Base-by-base conservation (phyloP, 768 basidiomycete species). In the Phanerodontia chrysosporium region DNA sequence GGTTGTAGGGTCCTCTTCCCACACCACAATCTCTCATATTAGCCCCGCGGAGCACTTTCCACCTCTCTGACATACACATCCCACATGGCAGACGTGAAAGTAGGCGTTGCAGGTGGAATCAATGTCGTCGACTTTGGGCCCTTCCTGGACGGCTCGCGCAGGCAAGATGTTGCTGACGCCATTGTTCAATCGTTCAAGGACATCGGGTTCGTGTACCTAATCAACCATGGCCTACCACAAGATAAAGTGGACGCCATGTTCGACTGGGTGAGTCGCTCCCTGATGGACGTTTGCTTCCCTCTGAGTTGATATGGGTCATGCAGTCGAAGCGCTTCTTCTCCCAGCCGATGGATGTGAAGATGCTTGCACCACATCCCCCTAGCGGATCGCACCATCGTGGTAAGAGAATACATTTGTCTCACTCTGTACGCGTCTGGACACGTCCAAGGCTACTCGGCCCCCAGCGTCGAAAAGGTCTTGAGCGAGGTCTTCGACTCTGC, bases 121-220 rank as follows among this genome's bases (percentile, higher is more conserved):
- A 64, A 70, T 28, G 68, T 78, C 21, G 66, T 83, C 22, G 76
- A 82, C 64, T 78, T 82, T 57, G 66, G 59, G 8, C 65, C 74
- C 1, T 83, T 82, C 64, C 55, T 79, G 3, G 68, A 78, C 58
- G 76, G 73, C 3, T 69, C 70, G 0, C 65, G 72, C 55, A 79
- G 75, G 59, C 66, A 76, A 53, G 62, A 36, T 0, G 77, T 79
- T 13, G 80, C 78, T 0, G 64, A 74, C 42, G 72, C 70, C 0
- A 75, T 83, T 12, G 56, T 82, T 0, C 62, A 70, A 6, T 80
- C 80, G 2, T 78, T 82, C 73, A 75, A 77, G 48, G 59, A 57
- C 22, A 58, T 59, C 22, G 62, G 65, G 7, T 67, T 64, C 49
- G 63, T 64, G 10, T 66, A 68, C 36, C 62, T 70, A 7, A 49